Evolutionary conservation across 75 land plant species (phyloP), one percentile per base, ranked within the genome.

Genomic region (Selaginella tamariscina): DNA sequence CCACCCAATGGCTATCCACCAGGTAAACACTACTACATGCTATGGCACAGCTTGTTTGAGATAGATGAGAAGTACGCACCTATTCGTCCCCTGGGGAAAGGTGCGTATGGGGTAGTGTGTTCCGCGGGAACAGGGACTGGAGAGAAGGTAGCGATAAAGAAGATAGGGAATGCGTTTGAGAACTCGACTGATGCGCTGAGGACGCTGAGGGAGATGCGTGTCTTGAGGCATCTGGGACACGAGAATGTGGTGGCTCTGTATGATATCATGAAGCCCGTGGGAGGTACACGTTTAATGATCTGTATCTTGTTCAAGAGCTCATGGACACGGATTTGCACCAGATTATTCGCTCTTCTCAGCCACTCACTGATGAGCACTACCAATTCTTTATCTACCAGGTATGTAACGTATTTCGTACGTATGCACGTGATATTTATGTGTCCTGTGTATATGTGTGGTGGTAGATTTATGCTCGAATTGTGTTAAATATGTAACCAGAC

Each of bases 301-400:
- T 72, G 2, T 75, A 75, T 49, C 68, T 75, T 62, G 77, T 65
- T 24, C 44, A 59, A 28, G 77, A 75, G 67, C 67, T 75, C 18
- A 75, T 75, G 77, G 77, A 75, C 67, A 75, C 77, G 0, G 77
- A 75, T 60, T 71, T 75, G 8, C 77, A 75, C 30, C 66, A 75
- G 26, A 54, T 70, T n/a, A 60, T 75, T 32, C 15, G 66, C 5
- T 56, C 21, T n/a, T 21, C 72, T 1, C 44, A 68, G 18, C 62
- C 44, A 2, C 73, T 75, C 18, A 71, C 49, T 23, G 77, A 75
- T 15, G 57, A 70, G 13, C 67, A 75, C 56, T 69, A 65, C 33
- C 67, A 78, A 72, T 78, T 56, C 54, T 75, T 73, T 29, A 11
- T 81, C 1, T 78, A 64, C 71, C 49, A 39, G 49, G 49, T 39